Base-by-base conservation (phyloP, 139 green algal genomes). In the Medakamo hakoo region DNA sequence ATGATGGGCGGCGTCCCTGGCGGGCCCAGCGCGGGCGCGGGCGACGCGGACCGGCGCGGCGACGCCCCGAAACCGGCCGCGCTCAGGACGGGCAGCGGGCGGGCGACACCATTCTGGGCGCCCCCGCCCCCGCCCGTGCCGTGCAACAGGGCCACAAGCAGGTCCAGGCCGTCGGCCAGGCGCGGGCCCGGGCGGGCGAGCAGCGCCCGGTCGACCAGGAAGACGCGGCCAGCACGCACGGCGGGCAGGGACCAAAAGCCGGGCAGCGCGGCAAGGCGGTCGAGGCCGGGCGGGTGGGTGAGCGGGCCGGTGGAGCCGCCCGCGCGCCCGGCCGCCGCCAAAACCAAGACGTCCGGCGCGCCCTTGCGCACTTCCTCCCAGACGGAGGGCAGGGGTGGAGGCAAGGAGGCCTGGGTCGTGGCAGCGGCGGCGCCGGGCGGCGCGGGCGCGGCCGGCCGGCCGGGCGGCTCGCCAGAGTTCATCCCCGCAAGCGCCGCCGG, bases 201-300 rank as follows among this genome's bases (percentile, higher is more conserved):
- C 25, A 87, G 69, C 19, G 68, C 62, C 0, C 73, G 59, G 21
- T 95, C 76, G 19, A 78, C 67, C 14, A 93, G 71, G 63, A 80
- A 97, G 20, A 97, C 85, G 31, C 69, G 61, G 18, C 84, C 80
- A 18, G 55, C 32, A 22, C 73, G 74, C 49, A 95, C 88, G 2
- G 88, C 89, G 20, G 90, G 87, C 63, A 97, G 65, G 5, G 63
- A 65, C 89, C 90, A 96, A 79, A 87, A 97, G 30, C 89, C 88
- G 0, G 84, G 82, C 67, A 83, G 72, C 18, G 28, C 60, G 2
- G 88, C 89, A 59, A 94, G 68, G n/a, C 68, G 30, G n/a, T 70
- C 72, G 0, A 83, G 71, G 57, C 88, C 66, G 55, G 26, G 49
- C 49, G 89, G 63, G 26, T 76, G 63, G 49, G 30, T 63, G 57